A percentile compares a stretch with the other conserved stretches of the same genome.
Conservation (phyloP, 2,329 filamentous ascomycete species). For the Zymoseptoria crescenta region DNA sequence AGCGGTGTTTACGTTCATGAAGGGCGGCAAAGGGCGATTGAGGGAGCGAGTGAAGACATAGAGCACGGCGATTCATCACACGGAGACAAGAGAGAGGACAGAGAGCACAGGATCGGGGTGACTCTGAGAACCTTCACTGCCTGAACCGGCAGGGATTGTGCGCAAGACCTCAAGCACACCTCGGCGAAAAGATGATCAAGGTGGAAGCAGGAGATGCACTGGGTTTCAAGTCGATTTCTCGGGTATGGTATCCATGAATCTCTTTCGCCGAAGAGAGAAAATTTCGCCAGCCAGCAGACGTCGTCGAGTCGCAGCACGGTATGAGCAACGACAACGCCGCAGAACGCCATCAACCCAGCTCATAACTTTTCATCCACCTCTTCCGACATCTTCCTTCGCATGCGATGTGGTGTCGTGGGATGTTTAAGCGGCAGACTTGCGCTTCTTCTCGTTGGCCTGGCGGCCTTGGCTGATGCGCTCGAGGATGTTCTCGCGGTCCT, state of each 20-base stretch:
- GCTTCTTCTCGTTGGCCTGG: slow-evolving; percentile 57
- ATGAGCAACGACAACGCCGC: neutral
- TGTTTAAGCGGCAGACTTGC: slow-evolving; percentile 12
- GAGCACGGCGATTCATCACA: neutral
- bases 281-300: neutral
- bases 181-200: neutral
- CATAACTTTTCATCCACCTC: neutral
- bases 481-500: slow-evolving; percentile 83
- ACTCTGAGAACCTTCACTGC: neutral
- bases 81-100: neutral
- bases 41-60: neutral
- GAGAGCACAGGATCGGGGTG: neutral
- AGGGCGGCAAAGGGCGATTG: neutral
- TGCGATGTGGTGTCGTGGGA: neutral
- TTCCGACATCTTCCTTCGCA: neutral
- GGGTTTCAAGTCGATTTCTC: neutral
- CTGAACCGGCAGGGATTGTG: neutral
- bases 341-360: neutral
- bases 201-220: neutral
- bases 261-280: neutral
- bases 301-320: neutral
- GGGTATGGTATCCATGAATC: neutral
- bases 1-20: neutral
- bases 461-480: slow-evolving; percentile 76
- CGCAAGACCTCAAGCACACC: neutral